These are phyloP conservation scores for Neostapfia colusana DNA, from an alignment of 176 grass and related monocot species.

Conservation along the genomic window DNA sequence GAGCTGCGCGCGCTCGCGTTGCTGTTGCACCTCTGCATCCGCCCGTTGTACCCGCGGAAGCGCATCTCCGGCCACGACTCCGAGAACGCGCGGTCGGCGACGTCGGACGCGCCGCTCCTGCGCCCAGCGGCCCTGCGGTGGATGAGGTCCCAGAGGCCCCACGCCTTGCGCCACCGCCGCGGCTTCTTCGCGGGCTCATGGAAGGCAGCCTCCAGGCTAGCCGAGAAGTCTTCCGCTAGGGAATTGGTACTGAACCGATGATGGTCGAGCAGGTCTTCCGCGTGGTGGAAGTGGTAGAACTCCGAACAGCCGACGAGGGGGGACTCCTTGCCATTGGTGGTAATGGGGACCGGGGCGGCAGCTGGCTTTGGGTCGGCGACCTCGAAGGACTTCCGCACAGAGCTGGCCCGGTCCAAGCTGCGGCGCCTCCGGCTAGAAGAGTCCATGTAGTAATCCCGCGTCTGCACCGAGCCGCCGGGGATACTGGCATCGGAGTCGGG, in stretches of 20 bases:
- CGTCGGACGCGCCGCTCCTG: background rate
- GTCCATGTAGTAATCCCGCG: slow-evolving; percentile 85
- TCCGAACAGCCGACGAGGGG: slow-evolving; percentile 62
- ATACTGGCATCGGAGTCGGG: slow-evolving; percentile 19
- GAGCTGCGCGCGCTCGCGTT: slow-evolving; percentile 76
- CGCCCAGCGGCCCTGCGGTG: slow-evolving; percentile 55
- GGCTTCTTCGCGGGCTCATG: slow-evolving; percentile 70
- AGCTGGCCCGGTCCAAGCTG: slow-evolving; percentile 78
- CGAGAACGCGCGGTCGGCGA: slow-evolving; percentile 60
- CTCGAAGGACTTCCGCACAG: background rate
- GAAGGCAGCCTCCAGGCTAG: slow-evolving; percentile 69
- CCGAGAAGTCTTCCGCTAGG: slow-evolving; percentile 63
- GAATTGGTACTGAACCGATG: slow-evolving; percentile 62
- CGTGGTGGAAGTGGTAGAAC: slow-evolving; percentile 94
- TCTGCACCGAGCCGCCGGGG: slow-evolving; percentile 69
- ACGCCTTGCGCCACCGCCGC: slow-evolving; percentile 62
- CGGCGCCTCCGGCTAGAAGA: slow-evolving; percentile 54
- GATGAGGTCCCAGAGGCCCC: slow-evolving; percentile 83
- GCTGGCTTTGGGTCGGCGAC: slow-evolving; percentile 12
- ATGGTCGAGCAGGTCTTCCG: slow-evolving; percentile 54
- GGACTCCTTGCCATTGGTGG: slow-evolving; percentile 33
- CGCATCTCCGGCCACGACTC: slow-evolving; percentile 57
- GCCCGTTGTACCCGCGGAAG: slow-evolving; percentile 34
- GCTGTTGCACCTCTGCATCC: slow-evolving; percentile 75
- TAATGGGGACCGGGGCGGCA: background rate